Evolutionary conservation across 2,329 filamentous ascomycete species (phyloP), one percentile per base, ranked within the genome.

Genomic region (Stromatinia cepivora): DNA sequence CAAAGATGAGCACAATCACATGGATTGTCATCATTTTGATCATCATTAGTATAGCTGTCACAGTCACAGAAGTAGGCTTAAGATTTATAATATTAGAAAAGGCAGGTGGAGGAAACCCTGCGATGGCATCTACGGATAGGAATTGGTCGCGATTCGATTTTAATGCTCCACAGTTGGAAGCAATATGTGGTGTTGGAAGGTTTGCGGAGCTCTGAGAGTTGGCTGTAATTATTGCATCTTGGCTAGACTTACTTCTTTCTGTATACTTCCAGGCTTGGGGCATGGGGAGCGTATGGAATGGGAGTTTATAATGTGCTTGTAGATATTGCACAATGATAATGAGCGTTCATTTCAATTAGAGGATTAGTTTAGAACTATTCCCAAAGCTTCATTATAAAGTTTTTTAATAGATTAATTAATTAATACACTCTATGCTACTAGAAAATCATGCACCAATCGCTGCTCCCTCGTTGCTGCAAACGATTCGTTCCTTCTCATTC

Each of bases 1-100:
- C 92, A 74, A 97, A 97, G 80, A 98, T 97, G 91, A 97, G 93
- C 74, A 85, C 86, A 73, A 97, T 97, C 78, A 99, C 95, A 0
- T 98, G 94, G 94, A 98, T 99, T 79, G 91, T 98, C 80, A 99
- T 99, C 76, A 85, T 97, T 58, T 86, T 99, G 58, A 99, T 99
- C 78, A 81, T 96, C 59, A 83, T 98, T 74, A 94, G 91, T 78
- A 98, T 99, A 76, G 83, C 93, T 66, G 93, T 99, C 66, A 98
- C 95, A 2, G 91, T 92, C 64, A 90, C 91, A 4, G 95, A 99
- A 81, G 94, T 98, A 11, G 88, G 91, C 67, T 82, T 99, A 64
- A 87, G 95, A 9, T 98, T 98, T 77, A 89, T 85, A 39, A 91
- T 97, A 67, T 81, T 97, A 65, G 77, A 79, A 31, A 82, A 80